Base-by-base conservation (phyloP, 345 rosid species). In the Microthlaspi erraticum region DNA sequence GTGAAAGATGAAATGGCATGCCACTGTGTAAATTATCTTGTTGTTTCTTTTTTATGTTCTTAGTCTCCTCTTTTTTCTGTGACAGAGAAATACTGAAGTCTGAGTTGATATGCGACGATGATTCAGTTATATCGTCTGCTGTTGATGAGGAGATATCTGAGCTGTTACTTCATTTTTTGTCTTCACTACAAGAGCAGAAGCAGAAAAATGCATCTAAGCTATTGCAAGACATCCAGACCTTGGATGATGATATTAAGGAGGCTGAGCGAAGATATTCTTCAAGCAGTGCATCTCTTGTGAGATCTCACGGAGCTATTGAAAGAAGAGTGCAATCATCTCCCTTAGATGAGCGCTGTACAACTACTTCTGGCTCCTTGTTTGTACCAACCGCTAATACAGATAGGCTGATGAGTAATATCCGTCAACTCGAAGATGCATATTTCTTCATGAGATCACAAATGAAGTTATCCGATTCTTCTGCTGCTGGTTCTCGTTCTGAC, bases 71-170 rank as follows among this genome's bases (percentile, higher is more conserved):
- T 64, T 32, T 32, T 68, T 51, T 58, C 16, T 71, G 44, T 60
- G 61, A 71, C 93, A 93, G 98, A 83, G 96, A 88, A 79, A 88
- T 93, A 79, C 74, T 86, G 29, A 90, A 82, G 76, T 93, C 91
- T 59, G 96, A 87, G 64, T 66, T 93, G 73, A 76, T 84, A 65
- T 61, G 64, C 19, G 80, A 66, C 56, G 82, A 83, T 62, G 67
- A 75, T 16, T 58, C 76, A 3, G 64, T 67, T 37, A 70, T 61
- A 66, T 75, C 71, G 52, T 46, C 77, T 53, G 76, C 69, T 56
- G 79, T 66, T 44, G 83, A 86, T 74, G 83, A 74, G 52, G 83
- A 75, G 45, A 86, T 85, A 75, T 79, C 87, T 16, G 96, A 87
- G 72, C 74, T 88, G 44, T 79, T 90, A 48, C 78, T 83, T 50